Evolutionary conservation across 176 grass and related monocot genomes (phyloP), one percentile per base, ranked within the genome.

Genomic region (Carex cristatella): DNA sequence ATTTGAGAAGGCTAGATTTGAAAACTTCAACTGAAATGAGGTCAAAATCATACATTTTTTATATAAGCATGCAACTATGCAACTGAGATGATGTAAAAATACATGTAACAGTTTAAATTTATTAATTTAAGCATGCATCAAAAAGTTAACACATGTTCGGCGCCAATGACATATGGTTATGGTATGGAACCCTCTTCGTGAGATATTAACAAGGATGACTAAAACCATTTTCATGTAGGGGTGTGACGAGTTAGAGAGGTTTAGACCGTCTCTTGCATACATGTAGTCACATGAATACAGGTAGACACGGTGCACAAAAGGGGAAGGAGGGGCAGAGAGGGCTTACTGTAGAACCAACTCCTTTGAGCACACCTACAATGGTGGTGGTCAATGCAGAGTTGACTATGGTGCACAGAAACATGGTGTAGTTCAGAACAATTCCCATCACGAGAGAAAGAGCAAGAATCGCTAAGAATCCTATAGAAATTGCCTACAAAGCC

Each of bases 301-400:
- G 10, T 10, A 55, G 9, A 31, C 1, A 80, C 2, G 32, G 15
- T 32, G 11, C 28, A 57, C 48, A 9, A 32, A 62, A 68, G 42
- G 32, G 61, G 12, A 32, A 10, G 65, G 54, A 1, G 76, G 0
- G 53, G 6, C 1, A 12, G 46, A 9, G 48, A 15, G 86, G 81
- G 68, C 79, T 94, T 89, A 98, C 95, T 5, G 95, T 95, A 18
- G 95, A 98, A 0, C 88, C 95, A 0, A 98, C 95, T 5, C 95
- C 95, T 86, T 98, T 98, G 19, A 98, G 95, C 83, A 98, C 95
- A 62, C 95, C 95, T 23, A 98, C 93, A 84, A 98, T 95, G 66
- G 95, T 98, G 32, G 95, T 98, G 10, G 95, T 98, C 37, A 98
- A 87, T 56, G 95, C 95, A 57, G 95, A 98, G 84, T 98, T 98